Percentiles rank a stretch among this genome's conserved stretches.
Evolutionary conservation across 495 filamentous ascomycete genomes (phyloP).

Genomic region (Darksidea phi): DNA sequence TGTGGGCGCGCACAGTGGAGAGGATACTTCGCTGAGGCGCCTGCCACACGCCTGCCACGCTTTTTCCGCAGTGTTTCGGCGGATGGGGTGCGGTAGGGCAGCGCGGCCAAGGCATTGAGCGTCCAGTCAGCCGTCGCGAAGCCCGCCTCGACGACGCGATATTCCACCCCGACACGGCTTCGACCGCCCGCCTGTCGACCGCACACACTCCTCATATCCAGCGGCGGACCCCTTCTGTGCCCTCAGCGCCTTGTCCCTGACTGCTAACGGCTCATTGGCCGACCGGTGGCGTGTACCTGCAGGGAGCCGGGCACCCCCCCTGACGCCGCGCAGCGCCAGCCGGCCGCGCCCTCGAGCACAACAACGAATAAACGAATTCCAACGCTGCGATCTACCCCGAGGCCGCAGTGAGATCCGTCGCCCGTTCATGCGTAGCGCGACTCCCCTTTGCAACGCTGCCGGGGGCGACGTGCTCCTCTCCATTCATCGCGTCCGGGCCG

Average conservation of each 20-base stretch:
- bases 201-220: neutral
- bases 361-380: constrained; percentile 19
- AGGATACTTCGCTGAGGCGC: too few relatives aligned
- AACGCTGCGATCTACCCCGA: constrained; percentile 1
- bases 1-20: too few relatives aligned
- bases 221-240: neutral
- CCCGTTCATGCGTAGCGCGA: constrained; percentile 27
- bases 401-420: constrained; percentile 5
- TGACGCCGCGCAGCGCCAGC: neutral
- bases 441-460: constrained; percentile 30
- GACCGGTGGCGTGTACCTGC: neutral
- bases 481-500: constrained; percentile 16
- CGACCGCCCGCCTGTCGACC: neutral
- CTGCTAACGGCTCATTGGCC: constrained; percentile 1
- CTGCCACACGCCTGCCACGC: too few relatives aligned
- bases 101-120: too few relatives aligned
- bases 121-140: too few relatives aligned
- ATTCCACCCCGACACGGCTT: too few relatives aligned
- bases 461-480: constrained; percentile 10
- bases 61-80: too few relatives aligned
- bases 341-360: neutral
- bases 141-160: too few relatives aligned
- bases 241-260: neutral
- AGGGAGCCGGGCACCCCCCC: neutral
- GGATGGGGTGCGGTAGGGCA: too few relatives aligned